Base-by-base conservation (phyloP, 768 basidiomycete genomes). In the Psilocybe sp. region DNA sequence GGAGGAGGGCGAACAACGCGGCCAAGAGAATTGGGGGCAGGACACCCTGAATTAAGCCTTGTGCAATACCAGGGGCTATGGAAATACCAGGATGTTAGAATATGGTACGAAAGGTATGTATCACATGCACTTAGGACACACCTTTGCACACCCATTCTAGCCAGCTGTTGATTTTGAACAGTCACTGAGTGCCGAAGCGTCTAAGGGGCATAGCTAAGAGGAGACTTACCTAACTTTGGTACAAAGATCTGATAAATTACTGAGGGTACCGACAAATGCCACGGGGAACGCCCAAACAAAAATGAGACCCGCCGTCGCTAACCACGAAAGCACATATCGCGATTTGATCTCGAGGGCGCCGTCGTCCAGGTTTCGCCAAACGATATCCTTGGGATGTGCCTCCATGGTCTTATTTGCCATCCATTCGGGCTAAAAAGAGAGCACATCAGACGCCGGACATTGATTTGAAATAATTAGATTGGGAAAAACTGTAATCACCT, bases 321-420 rank as follows among this genome's bases (percentile, higher is more conserved):
- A 62, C 74, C 81, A 85, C 0, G 80, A 82, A 1, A 75, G 66
- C 12, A 77, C 65, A 50, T 76, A 78, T 45, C 87, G 75, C 20
- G 75, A 67, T 33, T 77, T 76, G 63, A 75, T 76, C 63, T 84
- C 81, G 33, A 75, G 60, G 4, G 73, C 69, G 18, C 77, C 71
- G 38, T 80, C 77, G 52, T 79, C 78, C 18, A 81, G 64, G 51
- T 81, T 81, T 36, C 69, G 58, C 79, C 79, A 80, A 31, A 89
- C 82, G 34, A 90, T 71, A 58, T 78, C 75, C 51, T 73, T 74
- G 0, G 75, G 76, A 51, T 69, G 69, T 2, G 66, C 68, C 63
- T 89, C 85, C 68, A 82, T 76, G 73, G 77, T 84, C 48, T 81
- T 79, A 20, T 79, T 72, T 35, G 71, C 66, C 85, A 89, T 88